Evolutionary conservation across 139 green algal genomes (phyloP).

Genomic region (Closterium sp.): DNA sequence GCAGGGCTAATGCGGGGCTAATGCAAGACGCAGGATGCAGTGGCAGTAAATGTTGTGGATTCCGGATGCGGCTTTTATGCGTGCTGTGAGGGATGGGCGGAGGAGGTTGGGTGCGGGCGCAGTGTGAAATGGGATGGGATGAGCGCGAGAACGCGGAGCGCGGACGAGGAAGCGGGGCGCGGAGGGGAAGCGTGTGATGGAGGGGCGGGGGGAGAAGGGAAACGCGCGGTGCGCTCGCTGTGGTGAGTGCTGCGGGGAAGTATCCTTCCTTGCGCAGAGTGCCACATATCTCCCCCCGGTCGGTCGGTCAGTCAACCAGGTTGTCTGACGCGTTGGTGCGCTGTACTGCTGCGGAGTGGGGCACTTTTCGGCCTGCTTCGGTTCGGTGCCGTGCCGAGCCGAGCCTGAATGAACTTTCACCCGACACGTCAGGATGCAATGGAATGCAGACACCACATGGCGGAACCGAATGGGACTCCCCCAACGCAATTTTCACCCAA

Average conservation of each 20-base stretch:
- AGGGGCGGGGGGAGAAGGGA: not conserved
- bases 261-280: not conserved
- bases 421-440: not conserved
- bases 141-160: not conserved
- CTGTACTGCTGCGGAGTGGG: not conserved
- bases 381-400: not conserved
- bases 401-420: not conserved
- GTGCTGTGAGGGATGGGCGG: not conserved
- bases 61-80: not conserved
- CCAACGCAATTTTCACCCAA: too few species aligned
- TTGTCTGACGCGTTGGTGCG: not conserved
- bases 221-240: too few species aligned
- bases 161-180: too few species aligned
- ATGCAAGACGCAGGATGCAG: not conserved
- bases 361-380: not conserved
- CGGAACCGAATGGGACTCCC: not conserved
- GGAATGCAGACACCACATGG: not conserved
- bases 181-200: not conserved
- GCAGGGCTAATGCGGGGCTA: not conserved
- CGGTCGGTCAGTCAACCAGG: not conserved
- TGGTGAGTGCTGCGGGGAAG: too few species aligned
- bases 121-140: not conserved
- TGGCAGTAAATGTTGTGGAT: not conserved
- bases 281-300: not conserved
- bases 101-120: not conserved